These are phyloP conservation scores for Alternaria consortialis DNA, from an alignment of 2,329 filamentous ascomycete species.

Conservation along the genomic window DNA sequence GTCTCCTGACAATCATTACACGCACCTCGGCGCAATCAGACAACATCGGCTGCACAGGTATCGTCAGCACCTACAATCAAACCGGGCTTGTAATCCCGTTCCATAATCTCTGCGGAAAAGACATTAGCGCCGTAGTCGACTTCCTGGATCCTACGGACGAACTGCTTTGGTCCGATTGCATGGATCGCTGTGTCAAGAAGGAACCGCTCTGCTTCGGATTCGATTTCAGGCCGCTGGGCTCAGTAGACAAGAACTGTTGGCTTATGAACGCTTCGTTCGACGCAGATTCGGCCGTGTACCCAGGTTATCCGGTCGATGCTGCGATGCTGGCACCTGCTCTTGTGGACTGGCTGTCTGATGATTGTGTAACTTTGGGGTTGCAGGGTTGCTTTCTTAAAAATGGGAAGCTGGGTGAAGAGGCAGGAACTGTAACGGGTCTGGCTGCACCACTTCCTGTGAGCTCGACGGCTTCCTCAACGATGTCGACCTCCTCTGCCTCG, in stretches of 20 bases:
- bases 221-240: constrained; percentile 12
- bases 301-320: constrained; percentile 4
- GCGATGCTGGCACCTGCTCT: constrained; percentile 8
- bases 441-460: neutral
- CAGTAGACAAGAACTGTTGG: constrained; percentile 11
- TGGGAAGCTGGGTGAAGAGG: neutral
- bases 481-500: neutral
- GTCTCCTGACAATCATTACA: neutral
- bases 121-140: constrained; percentile 18
- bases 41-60: neutral
- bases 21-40: neutral
- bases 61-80: neutral
- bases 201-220: constrained; percentile 15
- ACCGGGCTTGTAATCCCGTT: constrained; percentile 3
- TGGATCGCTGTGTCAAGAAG: constrained; percentile 17
- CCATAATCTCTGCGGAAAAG: constrained; percentile 20
- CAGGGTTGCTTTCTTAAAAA: neutral
- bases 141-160: constrained; percentile 10
- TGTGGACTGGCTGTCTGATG: neutral
- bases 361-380: neutral
- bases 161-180: constrained; percentile 6
- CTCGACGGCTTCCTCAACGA: neutral
- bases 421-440: neutral
- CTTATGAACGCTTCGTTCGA: constrained; percentile 15
- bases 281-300: neutral